These are phyloP conservation scores for Ceratobasidium sp. DNA, from an alignment of 1,284 basidiomycete species.

Conservation along the genomic window DNA sequence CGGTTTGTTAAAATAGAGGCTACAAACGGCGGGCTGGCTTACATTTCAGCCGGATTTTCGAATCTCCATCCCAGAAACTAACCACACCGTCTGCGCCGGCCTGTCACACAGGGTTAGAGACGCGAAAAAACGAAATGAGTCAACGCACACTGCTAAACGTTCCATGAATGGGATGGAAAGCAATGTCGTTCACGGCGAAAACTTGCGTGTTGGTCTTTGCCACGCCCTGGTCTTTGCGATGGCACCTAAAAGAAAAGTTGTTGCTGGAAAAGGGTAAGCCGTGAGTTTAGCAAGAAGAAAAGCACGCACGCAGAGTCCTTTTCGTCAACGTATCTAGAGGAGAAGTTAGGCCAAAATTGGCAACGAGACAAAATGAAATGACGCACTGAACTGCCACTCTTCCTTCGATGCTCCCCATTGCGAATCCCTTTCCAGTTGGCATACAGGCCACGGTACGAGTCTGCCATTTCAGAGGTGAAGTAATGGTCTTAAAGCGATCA, in stretches of 20 bases:
- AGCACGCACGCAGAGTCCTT: constrained; percentile 66
- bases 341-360: constrained; percentile 37
- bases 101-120: no score
- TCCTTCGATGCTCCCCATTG: constrained; percentile 95
- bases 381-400: constrained; percentile 94
- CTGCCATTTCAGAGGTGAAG: constrained; percentile 92
- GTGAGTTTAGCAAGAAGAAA: constrained; percentile 39
- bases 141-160: constrained; percentile 92
- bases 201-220: constrained; percentile 80
- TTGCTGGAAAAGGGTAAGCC: constrained; percentile 55
- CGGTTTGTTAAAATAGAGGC: constrained; percentile 31
- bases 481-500: constrained; percentile 62
- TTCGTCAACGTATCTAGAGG: constrained; percentile 75
- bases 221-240: constrained; percentile 74
- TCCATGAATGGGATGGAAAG: constrained; percentile 90
- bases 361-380: constrained; percentile 24
- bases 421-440: constrained; percentile 81
- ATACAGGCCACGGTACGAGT: constrained; percentile 90
- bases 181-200: constrained; percentile 89
- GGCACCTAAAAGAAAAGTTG: constrained; percentile 97
- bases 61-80: constrained; percentile 83
- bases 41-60: constrained; percentile 89
- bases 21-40: constrained; percentile 45
- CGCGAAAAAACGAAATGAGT: constrained; percentile 47
- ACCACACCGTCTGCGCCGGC: constrained; percentile 33